Evolutionary conservation across 257 asterid species (phyloP).

Genomic region (Scutellaria barbata): DNA sequence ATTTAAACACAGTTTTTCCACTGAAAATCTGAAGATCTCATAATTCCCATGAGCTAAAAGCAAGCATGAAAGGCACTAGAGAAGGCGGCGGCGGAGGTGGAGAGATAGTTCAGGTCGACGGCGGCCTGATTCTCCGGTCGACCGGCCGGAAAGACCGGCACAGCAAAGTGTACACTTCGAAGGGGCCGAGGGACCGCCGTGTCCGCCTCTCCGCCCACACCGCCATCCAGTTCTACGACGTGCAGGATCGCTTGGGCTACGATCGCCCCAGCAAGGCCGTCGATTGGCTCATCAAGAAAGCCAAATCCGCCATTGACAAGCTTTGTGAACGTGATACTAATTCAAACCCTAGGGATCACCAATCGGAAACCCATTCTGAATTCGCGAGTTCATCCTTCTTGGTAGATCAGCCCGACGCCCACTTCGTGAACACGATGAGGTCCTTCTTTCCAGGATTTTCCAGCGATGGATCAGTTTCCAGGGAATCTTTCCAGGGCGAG

Average conservation of each 20-base stretch:
- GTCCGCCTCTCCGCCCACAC: slow-evolving; percentile 70
- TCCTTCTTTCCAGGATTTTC: slow-evolving; percentile 42
- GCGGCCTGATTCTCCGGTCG: slow-evolving; percentile 55
- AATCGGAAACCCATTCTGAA: no score
- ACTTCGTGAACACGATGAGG: slow-evolving; percentile 42
- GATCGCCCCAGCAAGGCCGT: slow-evolving; percentile 73
- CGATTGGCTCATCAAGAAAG: slow-evolving; percentile 67
- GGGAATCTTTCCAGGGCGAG: slow-evolving; percentile 37
- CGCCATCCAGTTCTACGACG: slow-evolving; percentile 68
- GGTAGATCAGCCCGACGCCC: slow-evolving; percentile 27
- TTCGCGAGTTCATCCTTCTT: slow-evolving; percentile 14
- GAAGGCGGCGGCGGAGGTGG: no score
- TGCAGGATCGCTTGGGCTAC: slow-evolving; percentile 67
- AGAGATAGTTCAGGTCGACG: slow-evolving; percentile 58
- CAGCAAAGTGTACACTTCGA: slow-evolving; percentile 63
- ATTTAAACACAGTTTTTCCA: background rate
- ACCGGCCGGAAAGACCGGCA: slow-evolving; percentile 57
- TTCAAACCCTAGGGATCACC: slow-evolving; percentile 35
- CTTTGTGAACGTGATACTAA: no score
- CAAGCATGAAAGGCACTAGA: slow-evolving; percentile 43
- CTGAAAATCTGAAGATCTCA: no score
- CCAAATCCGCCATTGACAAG: slow-evolving; percentile 54
- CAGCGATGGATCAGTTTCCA: slow-evolving; percentile 29
- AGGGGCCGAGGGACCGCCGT: slow-evolving; percentile 68
- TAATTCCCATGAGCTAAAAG: slow-evolving; percentile 23